These are phyloP conservation scores for Hypoxylon sp. DNA, from an alignment of 2,329 filamentous ascomycete species.

Conservation along the genomic window DNA sequence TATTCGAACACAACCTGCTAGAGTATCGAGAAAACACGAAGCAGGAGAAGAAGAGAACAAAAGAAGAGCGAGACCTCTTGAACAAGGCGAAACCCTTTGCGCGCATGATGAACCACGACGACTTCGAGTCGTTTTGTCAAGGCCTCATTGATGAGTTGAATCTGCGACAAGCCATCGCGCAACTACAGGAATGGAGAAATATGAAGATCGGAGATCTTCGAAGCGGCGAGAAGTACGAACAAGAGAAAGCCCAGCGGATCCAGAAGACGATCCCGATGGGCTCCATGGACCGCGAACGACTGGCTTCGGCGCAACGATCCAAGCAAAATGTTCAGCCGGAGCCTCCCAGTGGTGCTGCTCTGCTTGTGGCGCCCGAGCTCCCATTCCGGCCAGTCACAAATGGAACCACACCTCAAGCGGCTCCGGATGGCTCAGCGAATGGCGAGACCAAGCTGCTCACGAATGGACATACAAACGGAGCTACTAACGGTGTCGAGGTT, in stretches of 20 bases:
- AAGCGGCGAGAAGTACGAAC: constrained; percentile 91
- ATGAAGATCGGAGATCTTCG: constrained; percentile 87
- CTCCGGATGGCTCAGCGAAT: constrained; percentile 47
- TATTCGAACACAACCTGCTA: constrained; percentile 94
- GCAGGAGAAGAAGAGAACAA: constrained; percentile 92
- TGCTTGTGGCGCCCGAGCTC: constrained; percentile 84
- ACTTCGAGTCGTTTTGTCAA: constrained; percentile 88
- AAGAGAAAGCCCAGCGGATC: constrained; percentile 83
- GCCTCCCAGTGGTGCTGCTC: constrained; percentile 79
- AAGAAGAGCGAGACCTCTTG: constrained; percentile 91
- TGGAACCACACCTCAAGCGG: constrained; percentile 47
- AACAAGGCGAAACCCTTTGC: constrained; percentile 97
- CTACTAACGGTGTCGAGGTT: constrained; percentile 54
- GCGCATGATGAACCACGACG: constrained; percentile 93
- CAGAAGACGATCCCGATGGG: constrained; percentile 80
- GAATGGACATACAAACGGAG: constrained; percentile 70
- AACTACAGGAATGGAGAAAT: constrained; percentile 94
- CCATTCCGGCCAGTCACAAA: constrained; percentile 69
- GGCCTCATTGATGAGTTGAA: constrained; percentile 93
- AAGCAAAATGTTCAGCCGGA: constrained; percentile 78
- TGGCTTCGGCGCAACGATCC: constrained; percentile 79
- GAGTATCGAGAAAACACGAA: constrained; percentile 94
- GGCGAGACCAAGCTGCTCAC: constrained; percentile 43
- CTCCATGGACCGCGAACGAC: constrained; percentile 84
- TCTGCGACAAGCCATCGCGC: constrained; percentile 86